Evolutionary conservation across 1,284 basidiomycete species (phyloP), one percentile per base, ranked within the genome.

Genomic region (Ustilago hordei): DNA sequence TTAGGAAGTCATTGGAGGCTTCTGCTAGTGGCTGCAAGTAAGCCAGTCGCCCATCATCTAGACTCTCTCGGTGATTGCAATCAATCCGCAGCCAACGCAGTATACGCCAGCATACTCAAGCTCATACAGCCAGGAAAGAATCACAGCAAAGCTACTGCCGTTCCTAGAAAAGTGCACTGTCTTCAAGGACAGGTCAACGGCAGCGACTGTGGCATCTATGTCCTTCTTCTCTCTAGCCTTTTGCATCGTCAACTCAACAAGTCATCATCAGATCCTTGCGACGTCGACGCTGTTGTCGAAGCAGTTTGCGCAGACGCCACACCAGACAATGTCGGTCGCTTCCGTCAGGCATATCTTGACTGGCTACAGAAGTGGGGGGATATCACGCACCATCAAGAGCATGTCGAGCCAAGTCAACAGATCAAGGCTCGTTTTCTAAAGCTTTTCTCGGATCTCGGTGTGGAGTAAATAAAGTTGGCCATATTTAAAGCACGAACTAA

Each of bases 181-280:
- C 62, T 71, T 8, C 58, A 71, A 45, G 54, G 64, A 3, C 68
- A 76, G 31, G 55, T 57, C 36, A 76, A 71, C 34, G 60, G 74
- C 55, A 76, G 74, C 41, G 74, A 76, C 52, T 76, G 74, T 50
- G 74, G 74, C 31, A 66, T 76, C 55, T 76, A 71, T 41, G 74
- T 69, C 39, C 50, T 76, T 41, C 62, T 65, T 28, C 74, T 76
- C 28, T 68, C 69, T 38, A 75, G 73, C 41, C 68, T 75, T 0
- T 48, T 75, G 12, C 68, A 75, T n/a, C 64, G 60, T 15, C 50
- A 54, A 19, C 67, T 75, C 43, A 60, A 53, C 43, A n/a, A n/a
- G 12, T 39, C 60, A 23, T 17, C 61, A 17, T 63, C 64, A 2
- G 2, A 52, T 11, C 28, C 55, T n/a, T 50, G 53, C 41, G 52